Conservation (phyloP, 192 early-diverging fungal species). For the Mortierella antarctica region DNA sequence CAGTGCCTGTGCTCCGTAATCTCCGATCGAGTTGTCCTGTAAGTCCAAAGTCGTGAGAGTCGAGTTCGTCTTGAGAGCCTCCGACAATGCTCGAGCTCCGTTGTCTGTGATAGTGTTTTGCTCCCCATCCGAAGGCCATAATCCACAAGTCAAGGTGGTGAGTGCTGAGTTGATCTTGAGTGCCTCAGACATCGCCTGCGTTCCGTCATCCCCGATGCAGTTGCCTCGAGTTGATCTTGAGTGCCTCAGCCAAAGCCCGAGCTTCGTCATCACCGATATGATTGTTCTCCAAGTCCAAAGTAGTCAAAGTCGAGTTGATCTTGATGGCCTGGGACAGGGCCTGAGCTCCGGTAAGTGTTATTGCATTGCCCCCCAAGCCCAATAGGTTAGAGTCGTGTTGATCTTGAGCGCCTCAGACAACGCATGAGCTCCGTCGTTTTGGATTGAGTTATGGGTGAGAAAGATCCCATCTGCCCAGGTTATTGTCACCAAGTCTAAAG, state of each 20-base stretch:
- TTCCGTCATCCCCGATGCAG: not conserved
- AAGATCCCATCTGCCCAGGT: no score
- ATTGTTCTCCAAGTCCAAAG: not conserved
- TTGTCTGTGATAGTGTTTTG: not conserved
- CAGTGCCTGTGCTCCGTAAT: conserved; percentile 2
- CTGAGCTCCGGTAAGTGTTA: no score
- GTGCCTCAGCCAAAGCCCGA: conserved; percentile 3
- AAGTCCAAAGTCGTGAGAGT: conserved; percentile 2
- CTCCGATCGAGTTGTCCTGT: not conserved
- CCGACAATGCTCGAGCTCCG: not conserved
- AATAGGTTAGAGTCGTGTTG: no score
- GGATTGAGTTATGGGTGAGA: no score
- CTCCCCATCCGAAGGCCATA: no score
- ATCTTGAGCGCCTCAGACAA: no score
- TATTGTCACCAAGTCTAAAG: no score
- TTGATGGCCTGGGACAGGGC: no score
- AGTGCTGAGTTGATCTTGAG: not conserved
- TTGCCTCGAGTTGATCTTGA: conserved; percentile 1
- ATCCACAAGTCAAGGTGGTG: no score
- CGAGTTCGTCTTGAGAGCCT: conserved; percentile 1
- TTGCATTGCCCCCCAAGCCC: no score
- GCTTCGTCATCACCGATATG: not conserved
- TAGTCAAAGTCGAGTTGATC: no score
- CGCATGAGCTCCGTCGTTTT: no score
- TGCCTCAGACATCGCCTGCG: not conserved